Conservation (phyloP, 1,284 basidiomycete genomes). For the Schizophyllum amplum region DNA sequence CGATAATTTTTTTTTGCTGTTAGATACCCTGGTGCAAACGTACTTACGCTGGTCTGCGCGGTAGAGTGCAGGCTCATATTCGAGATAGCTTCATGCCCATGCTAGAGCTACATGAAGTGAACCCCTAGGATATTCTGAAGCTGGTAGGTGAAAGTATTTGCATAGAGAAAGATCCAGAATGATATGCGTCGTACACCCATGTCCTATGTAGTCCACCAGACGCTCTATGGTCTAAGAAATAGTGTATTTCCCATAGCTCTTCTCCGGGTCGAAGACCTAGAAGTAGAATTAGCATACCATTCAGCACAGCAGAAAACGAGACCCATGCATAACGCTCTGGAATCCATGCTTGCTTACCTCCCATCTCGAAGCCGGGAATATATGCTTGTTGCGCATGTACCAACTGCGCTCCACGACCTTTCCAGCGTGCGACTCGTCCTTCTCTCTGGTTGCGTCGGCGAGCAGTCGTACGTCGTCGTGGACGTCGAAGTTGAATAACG, state of each 20-base stretch:
- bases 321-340: too few species aligned
- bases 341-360: too few species aligned
- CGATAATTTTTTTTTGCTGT: not conserved
- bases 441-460: slow-evolving; percentile 93
- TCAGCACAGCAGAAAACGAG: not conserved
- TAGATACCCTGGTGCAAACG: not conserved
- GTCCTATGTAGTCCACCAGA: too few species aligned
- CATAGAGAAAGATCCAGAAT: too few species aligned
- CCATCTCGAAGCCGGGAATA: slow-evolving; percentile 94
- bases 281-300: slow-evolving; percentile 1
- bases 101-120: too few species aligned
- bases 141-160: too few species aligned
- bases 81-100: too few species aligned
- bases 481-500: slow-evolving; percentile 98
- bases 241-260: slow-evolving; percentile 84
- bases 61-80: too few species aligned
- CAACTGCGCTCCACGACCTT: slow-evolving; percentile 97
- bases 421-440: slow-evolving; percentile 97
- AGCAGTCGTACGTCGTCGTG: slow-evolving; percentile 96
- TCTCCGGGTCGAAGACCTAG: slow-evolving; percentile 87
- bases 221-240: too few species aligned
- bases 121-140: too few species aligned
- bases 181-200: too few species aligned
- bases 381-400: slow-evolving; percentile 96
- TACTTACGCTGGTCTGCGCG: too few species aligned